phyloP scores from a whole-genome alignment of 1,284 basidiomycete species.

The Inonotus obliquus region DNA sequence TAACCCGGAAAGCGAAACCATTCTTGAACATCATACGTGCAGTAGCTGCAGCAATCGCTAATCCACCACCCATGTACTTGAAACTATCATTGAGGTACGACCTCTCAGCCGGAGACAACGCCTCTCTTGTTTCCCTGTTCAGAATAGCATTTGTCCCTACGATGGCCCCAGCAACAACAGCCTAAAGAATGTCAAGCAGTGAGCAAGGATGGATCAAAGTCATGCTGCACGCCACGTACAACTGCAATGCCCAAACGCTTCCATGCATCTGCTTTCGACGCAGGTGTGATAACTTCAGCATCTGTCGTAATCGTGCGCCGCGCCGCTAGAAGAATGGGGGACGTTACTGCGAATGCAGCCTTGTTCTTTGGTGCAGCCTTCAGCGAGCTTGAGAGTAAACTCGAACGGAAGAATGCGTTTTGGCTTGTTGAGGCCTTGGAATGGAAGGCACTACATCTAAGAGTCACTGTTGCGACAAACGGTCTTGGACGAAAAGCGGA shows the following conservation, averaged over 20 bases:
- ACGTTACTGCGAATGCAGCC: neutral
- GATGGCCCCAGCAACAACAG: constrained; percentile 63
- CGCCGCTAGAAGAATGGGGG: constrained; percentile 10
- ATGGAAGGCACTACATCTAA: constrained; percentile 13
- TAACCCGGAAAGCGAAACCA: constrained; percentile 72
- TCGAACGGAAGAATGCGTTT: constrained; percentile 14
- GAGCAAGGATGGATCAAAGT: neutral
- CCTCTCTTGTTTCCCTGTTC: constrained; percentile 75
- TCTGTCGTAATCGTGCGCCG: constrained; percentile 41
- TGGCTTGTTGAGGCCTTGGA: constrained; percentile 1
- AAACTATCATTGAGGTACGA: constrained; percentile 80
- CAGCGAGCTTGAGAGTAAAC: constrained; percentile 7
- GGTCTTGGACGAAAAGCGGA: constrained; percentile 1
- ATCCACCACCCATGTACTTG: constrained; percentile 80
- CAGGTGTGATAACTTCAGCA: constrained; percentile 32
- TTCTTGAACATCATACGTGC: constrained; percentile 75
- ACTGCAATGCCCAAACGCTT: constrained; percentile 46
- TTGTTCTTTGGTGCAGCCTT: constrained; percentile 9
- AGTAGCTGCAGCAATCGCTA: constrained; percentile 71
- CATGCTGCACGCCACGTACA: constrained; percentile 29
- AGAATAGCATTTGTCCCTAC: constrained; percentile 60
- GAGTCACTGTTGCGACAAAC: neutral
- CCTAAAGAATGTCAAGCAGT: constrained; percentile 32
- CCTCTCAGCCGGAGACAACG: constrained; percentile 55
- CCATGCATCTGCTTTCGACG: constrained; percentile 41